phyloP scores from a whole-genome alignment of 2,329 filamentous ascomycete species.

The Camillea tinctor region DNA sequence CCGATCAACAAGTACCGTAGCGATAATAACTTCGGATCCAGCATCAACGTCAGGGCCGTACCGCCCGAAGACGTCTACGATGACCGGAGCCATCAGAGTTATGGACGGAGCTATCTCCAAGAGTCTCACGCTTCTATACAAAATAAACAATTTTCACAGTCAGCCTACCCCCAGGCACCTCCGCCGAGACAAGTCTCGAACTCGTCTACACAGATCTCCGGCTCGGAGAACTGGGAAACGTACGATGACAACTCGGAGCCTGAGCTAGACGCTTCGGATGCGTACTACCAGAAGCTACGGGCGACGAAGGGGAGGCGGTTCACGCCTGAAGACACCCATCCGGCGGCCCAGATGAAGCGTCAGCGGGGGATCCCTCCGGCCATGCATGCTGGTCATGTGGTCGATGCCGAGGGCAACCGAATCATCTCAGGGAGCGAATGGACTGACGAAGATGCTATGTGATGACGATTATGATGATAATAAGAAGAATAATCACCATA shows the following conservation, averaged over 20 bases:
- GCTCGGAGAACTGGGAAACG: constrained; percentile 97
- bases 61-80: constrained; percentile 86
- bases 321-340: constrained; percentile 47
- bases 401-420: constrained; percentile 60
- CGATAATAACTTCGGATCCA: constrained; percentile 48
- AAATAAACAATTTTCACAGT: constrained; percentile 34
- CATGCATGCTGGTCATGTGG: constrained; percentile 46
- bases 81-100: constrained; percentile 50
- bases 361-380: constrained; percentile 52
- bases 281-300: constrained; percentile 77
- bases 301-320: constrained; percentile 67
- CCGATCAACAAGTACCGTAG: constrained; percentile 49
- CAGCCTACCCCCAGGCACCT: constrained; percentile 41
- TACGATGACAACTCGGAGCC: constrained; percentile 83
- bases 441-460: constrained; percentile 62
- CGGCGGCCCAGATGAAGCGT: constrained; percentile 50
- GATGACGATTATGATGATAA: constrained; percentile 20
- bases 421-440: constrained; percentile 65
- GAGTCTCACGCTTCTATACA: constrained; percentile 40
- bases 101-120: constrained; percentile 35
- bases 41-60: constrained; percentile 56
- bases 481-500: constrained; percentile 29
- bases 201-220: constrained; percentile 73
- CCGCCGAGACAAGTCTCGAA: constrained; percentile 67
- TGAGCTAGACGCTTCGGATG: constrained; percentile 71